Evolutionary conservation across 306 rosid genomes (phyloP).

Genomic region (Spatholobus suberectus): DNA sequence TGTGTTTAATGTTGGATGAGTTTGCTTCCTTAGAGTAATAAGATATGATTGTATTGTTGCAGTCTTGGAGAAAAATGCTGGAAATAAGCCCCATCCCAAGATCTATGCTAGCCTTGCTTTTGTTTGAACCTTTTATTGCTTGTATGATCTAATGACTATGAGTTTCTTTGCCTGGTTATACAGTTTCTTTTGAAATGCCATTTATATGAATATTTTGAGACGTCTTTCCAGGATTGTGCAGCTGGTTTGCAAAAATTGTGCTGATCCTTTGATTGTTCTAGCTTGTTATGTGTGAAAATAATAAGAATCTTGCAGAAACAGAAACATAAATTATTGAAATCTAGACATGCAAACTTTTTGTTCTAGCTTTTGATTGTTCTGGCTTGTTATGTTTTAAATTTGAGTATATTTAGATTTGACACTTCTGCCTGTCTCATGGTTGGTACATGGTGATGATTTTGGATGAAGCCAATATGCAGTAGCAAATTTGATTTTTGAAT

Average conservation of each 20-base stretch:
- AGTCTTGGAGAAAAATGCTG: constrained; percentile 21
- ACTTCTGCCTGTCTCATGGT: constrained; percentile 3
- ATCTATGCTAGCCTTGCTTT: constrained; percentile 12
- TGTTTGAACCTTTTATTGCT: constrained; percentile 17
- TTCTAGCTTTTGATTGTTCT: too few relatives aligned
- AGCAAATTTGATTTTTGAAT: neutral
- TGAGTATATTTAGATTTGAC: neutral
- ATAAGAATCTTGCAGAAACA: neutral
- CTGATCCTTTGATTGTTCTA: neutral
- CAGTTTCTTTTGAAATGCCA: too few relatives aligned
- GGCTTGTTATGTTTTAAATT: neutral
- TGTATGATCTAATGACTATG: constrained; percentile 21
- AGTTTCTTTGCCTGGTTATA: neutral
- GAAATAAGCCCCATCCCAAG: constrained; percentile 1
- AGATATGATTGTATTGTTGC: constrained; percentile 8
- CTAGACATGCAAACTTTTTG: neutral
- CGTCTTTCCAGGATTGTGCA: constrained; percentile 16
- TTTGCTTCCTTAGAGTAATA: constrained; percentile 15
- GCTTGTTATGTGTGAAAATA: neutral
- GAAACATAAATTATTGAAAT: neutral
- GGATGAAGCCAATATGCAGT: constrained; percentile 12
- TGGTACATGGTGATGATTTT: constrained; percentile 14
- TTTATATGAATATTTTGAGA: constrained; percentile 18
- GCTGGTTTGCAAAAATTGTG: too few relatives aligned
- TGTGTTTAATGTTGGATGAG: constrained; percentile 5